Evolutionary conservation across 164 flowering plant genomes (phyloP), one percentile per base, ranked within the genome.

Genomic region (Liquidambar formosana): DNA sequence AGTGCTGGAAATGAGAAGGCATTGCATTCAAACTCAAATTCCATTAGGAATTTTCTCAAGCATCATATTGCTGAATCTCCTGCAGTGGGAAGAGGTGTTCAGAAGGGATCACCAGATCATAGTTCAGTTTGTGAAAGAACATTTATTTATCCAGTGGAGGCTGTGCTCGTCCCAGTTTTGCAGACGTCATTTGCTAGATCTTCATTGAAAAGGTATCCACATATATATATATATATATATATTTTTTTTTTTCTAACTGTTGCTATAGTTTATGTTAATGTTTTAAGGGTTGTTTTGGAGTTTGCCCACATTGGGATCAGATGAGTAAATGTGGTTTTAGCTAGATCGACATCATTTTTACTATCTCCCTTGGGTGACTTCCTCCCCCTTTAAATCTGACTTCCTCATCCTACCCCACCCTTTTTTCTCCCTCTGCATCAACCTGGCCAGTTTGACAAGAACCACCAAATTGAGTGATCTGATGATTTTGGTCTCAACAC

Each of bases 111-210:
- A 14, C 64, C 65, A 23, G 89, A 81, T 59, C 71, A 76, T 59
- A 61, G 51, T 64, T 75, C 85, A 69, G 67, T 52, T 61, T 71
- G 67, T 79, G 93, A 88, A 68, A 90, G 84, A 73, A 83, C 88
- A 65, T 90, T 91, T 76, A 78, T 96, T 67, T 93, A 87, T 85
- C 98, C 99, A 43, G 67, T 85, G 18, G 99, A 91, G 74, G 93
- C 98, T 44, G 94, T 96, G 64, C 78, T 91, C 73, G 92, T 96
- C 61, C 98, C 98, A 21, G 83, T 93, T 52, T 68, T 91, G 83
- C 91, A 89, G 62, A 76, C 92, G 68, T 77, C 89, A 27, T 83
- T 81, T 76, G 85, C 92, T 49, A 88, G 87, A 80, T 84, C 91
- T 69, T 91, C 96, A 68, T 67, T 88, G 63, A 91, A 82, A 81